A percentile compares a stretch with the other conserved stretches of the same genome.
phyloP scores from a whole-genome alignment of 768 basidiomycete genomes.

The Sarcodon aspratus region DNA sequence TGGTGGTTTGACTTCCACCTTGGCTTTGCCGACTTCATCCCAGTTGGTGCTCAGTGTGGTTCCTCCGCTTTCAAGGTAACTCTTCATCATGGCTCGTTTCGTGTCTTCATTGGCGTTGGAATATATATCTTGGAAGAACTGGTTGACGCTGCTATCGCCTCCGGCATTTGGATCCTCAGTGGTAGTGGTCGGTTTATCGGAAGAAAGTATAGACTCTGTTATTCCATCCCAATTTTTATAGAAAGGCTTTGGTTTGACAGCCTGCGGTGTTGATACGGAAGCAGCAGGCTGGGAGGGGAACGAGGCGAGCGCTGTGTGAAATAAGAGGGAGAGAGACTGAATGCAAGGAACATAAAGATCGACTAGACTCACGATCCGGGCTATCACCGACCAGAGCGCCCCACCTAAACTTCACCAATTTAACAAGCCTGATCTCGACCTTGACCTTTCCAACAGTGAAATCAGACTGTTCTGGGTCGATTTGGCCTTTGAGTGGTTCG shows the following conservation, averaged over 20 bases:
- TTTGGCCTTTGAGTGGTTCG: constrained; percentile 75
- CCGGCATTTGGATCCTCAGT: constrained; percentile 84
- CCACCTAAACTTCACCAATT: constrained; percentile 65
- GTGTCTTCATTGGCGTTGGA: constrained; percentile 88
- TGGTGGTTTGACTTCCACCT: constrained; percentile 75
- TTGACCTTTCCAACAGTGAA: constrained; percentile 78
- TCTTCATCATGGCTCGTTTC: constrained; percentile 95
- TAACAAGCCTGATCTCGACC: constrained; percentile 72
- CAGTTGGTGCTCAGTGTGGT: constrained; percentile 95
- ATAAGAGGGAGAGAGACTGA: constrained; percentile 15
- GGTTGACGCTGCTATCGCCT: constrained; percentile 78
- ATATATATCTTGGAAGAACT: constrained; percentile 88
- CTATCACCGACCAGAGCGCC: constrained; percentile 60
- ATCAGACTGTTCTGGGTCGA: constrained; percentile 49
- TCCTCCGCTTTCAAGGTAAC: constrained; percentile 88
- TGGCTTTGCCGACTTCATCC: constrained; percentile 69
- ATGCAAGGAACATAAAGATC: constrained; percentile 3
- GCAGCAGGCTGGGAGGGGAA: constrained; percentile 24
- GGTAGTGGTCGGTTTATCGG: constrained; percentile 57
- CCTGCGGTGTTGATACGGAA: constrained; percentile 19
- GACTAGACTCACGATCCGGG: constrained; percentile 51
- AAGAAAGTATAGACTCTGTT: constrained; percentile 50
- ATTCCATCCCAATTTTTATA: constrained; percentile 87
- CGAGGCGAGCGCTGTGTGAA: constrained; percentile 12
- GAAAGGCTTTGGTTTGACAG: constrained; percentile 21